Evolutionary conservation across 495 filamentous ascomycete genomes (phyloP), one percentile per base, ranked within the genome.

Genomic region (Xeromyces bisporus): DNA sequence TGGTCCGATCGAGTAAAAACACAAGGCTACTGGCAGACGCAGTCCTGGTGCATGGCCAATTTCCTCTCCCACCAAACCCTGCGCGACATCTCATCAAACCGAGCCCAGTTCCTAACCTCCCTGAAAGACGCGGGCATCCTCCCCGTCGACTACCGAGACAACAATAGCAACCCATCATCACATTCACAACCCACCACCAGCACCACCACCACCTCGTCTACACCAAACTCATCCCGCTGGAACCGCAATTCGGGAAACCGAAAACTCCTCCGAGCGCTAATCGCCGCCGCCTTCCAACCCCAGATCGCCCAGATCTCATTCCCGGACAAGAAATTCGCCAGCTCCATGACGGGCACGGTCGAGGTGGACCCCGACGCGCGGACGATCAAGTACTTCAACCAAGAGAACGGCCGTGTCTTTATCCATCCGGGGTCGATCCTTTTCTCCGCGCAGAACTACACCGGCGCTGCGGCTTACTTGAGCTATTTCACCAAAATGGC

Each of bases 291-390:
- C 6, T 93, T 96, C 66, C 75, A 77, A 18, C 89, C 89, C 0
- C 84, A 96, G 46, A 67, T 93, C 36, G 85, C 81, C 15, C 74
- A 85, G 26, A 92, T 97, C 49, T 75, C 76, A 23, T 77, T 93
- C 47, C 89, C 89, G 0, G 83, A 93, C 54, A 87, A 91, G 64
- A 93, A 91, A 48, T 97, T 89, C 55, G 78, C 80, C 18, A 71
- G 74, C 17, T 80, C 77, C 0, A 62, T 85, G 33, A 75, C 80
- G 2, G 89, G 89, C 16, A 80, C 89, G 2, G 75, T 97, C 1
- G 87, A 85, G 46, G 57, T 93, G 2, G 89, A 97, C 43, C 87
- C 87, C 0, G 89, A 94, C 55, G 86, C 87, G 11, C 64, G 76
- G 15, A 82, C 75, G 9, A 93, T 97, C 51, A 83, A 79, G 47